These are phyloP conservation scores for Botryotinia calthae DNA, from an alignment of 2,329 filamentous ascomycete species.

Conservation along the genomic window DNA sequence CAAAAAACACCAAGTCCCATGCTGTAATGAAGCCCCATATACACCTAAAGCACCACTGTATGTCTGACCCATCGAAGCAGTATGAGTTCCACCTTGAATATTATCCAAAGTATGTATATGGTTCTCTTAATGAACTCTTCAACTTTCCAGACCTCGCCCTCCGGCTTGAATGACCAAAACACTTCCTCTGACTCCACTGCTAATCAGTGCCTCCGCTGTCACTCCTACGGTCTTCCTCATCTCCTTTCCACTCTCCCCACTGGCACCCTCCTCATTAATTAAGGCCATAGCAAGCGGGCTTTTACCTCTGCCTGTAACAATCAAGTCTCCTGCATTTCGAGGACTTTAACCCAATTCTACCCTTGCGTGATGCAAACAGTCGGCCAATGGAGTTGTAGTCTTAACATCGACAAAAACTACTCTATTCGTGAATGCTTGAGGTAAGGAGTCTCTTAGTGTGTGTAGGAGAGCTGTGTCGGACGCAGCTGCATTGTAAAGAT, in stretches of 20 bases:
- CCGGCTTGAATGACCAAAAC: conserved; percentile 67
- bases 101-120: neutral
- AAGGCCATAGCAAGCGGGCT: conserved; percentile 27
- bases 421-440: conserved; percentile 49
- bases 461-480: conserved; percentile 52
- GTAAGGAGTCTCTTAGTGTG: conserved; percentile 54
- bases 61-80: neutral
- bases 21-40: neutral
- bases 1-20: neutral
- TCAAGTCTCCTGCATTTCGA: conserved; percentile 67
- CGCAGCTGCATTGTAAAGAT: conserved; percentile 30
- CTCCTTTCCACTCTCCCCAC: conserved; percentile 39
- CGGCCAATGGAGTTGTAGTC: conserved; percentile 42
- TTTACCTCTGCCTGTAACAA: conserved; percentile 58
- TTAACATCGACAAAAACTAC: conserved; percentile 57
- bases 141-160: conserved; percentile 26
- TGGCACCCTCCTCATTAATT: conserved; percentile 25
- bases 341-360: conserved; percentile 58
- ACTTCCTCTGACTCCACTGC: conserved; percentile 60
- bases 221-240: conserved; percentile 55
- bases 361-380: conserved; percentile 51
- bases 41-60: neutral
- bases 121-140: neutral
- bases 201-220: conserved; percentile 59
- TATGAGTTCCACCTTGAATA: neutral